These are phyloP conservation scores for Auricularia auricula-judae DNA, from an alignment of 768 basidiomycete genomes.

Conservation along the genomic window DNA sequence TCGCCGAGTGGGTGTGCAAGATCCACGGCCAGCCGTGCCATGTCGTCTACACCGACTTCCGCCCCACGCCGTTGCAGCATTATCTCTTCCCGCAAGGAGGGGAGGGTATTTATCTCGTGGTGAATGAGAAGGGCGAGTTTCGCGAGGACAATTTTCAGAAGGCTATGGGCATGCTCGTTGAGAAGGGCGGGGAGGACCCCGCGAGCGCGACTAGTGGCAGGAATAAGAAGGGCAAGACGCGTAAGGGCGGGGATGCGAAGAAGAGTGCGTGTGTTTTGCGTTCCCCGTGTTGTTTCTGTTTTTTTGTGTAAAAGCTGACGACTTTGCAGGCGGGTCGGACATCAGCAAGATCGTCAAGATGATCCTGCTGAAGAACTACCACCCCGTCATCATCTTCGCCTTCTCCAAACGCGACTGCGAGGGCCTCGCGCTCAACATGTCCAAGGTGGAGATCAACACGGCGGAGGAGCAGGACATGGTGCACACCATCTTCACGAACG, in stretches of 20 bases:
- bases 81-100: slow-evolving; percentile 96
- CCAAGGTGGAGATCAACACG: slow-evolving; percentile 93
- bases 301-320: slow-evolving; percentile 25
- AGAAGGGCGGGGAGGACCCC: slow-evolving; percentile 79
- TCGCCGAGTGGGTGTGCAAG: slow-evolving; percentile 97
- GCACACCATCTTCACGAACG: slow-evolving; percentile 84
- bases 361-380: slow-evolving; percentile 96
- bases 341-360: slow-evolving; percentile 96
- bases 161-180: slow-evolving; percentile 90
- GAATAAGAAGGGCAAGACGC: slow-evolving; percentile 84
- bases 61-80: slow-evolving; percentile 95
- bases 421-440: slow-evolving; percentile 76
- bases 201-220: slow-evolving; percentile 78
- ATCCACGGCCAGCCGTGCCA: slow-evolving; percentile 97
- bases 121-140: slow-evolving; percentile 98
- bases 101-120: slow-evolving; percentile 93
- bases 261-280: slow-evolving; percentile 56
- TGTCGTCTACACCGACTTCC: slow-evolving; percentile 98
- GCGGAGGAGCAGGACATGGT: slow-evolving; percentile 86
- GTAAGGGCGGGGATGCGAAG: slow-evolving; percentile 64
- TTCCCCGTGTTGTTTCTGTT: slow-evolving; percentile 4
- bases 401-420: slow-evolving; percentile 99
- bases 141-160: slow-evolving; percentile 95
- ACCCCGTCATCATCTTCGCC: slow-evolving; percentile 96
- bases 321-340: slow-evolving; percentile 51